Evolutionary conservation across 257 asterid genomes (phyloP).

Genomic region (Scutellaria baicalensis): DNA sequence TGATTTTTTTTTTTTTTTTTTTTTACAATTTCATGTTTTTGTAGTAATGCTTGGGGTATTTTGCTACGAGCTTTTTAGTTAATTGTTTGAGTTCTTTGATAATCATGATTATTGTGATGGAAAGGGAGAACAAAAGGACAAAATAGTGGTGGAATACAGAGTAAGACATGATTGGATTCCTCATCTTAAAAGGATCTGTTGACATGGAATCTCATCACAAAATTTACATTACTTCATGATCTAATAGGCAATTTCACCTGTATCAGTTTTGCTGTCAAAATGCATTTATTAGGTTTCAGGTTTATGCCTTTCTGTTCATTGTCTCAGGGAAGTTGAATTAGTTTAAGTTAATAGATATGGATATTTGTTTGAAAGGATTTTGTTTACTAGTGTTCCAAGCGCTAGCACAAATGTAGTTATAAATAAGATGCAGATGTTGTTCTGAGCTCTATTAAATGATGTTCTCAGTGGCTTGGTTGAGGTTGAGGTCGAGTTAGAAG

Average conservation of each 20-base stretch:
- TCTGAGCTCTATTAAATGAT: neutral
- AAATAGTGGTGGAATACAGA: neutral
- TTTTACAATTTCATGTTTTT: neutral
- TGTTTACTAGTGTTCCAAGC: neutral
- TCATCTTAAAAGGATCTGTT: slow-evolving; percentile 9
- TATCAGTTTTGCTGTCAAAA: neutral
- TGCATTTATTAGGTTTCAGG: neutral
- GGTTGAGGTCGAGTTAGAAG: neutral
- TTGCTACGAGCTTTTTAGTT: neutral
- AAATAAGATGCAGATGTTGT: neutral
- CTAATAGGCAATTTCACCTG: neutral
- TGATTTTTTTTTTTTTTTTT: neutral
- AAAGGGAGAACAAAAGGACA: neutral
- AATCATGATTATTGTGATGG: slow-evolving; percentile 1
- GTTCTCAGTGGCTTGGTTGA: neutral
- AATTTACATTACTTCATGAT: neutral
- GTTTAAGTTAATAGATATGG: neutral
- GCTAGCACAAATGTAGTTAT: neutral
- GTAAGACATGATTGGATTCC: slow-evolving; percentile 2
- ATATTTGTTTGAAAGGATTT: neutral
- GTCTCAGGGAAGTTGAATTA: slow-evolving; percentile 5
- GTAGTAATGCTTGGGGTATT: neutral
- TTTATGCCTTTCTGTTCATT: neutral
- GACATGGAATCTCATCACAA: neutral
- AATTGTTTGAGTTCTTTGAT: neutral